Evolutionary conservation across 768 basidiomycete genomes (phyloP).

Genomic region (Suillus discolor): DNA sequence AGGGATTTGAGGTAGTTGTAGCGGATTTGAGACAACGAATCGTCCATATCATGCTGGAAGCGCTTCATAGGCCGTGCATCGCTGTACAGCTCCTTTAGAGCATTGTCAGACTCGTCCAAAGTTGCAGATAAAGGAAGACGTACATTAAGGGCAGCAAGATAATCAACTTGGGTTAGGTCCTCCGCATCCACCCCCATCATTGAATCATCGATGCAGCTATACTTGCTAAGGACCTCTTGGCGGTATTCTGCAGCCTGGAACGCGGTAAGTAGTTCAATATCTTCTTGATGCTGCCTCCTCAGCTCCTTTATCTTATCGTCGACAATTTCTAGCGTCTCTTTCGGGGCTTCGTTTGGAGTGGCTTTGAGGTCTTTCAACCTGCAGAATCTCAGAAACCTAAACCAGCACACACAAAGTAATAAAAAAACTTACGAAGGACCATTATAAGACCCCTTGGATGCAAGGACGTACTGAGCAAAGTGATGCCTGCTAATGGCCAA

Average conservation of each 20-base stretch:
- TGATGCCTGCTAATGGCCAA: slow-evolving; percentile 34
- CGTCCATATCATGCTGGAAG: slow-evolving; percentile 28
- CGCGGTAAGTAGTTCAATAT: slow-evolving; percentile 32
- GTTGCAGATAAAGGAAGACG: not conserved
- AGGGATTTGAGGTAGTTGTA: slow-evolving; percentile 34
- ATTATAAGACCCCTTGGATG: slow-evolving; percentile 35
- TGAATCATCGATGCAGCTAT: slow-evolving; percentile 24
- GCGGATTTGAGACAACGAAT: slow-evolving; percentile 30
- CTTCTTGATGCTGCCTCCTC: slow-evolving; percentile 30
- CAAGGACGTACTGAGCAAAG: slow-evolving; percentile 42
- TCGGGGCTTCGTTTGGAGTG: slow-evolving; percentile 1
- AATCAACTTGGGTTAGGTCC: slow-evolving; percentile 27
- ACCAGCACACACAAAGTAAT: not conserved
- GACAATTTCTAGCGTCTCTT: slow-evolving; percentile 31
- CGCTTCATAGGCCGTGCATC: slow-evolving; percentile 20
- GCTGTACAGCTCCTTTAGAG: slow-evolving; percentile 22
- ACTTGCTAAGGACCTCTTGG: slow-evolving; percentile 37
- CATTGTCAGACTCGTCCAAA: not conserved
- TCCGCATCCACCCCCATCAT: slow-evolving; percentile 29
- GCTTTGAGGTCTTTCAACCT: slow-evolving; percentile 26
- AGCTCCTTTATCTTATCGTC: slow-evolving; percentile 31
- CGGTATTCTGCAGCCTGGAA: slow-evolving; percentile 34
- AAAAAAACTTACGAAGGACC: slow-evolving; percentile 41
- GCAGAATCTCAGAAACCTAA: slow-evolving; percentile 17
- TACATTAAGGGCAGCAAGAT: slow-evolving; percentile 27